Conservation (phyloP, 345 rosid species). For the Zanthoxylum bungeanum region DNA sequence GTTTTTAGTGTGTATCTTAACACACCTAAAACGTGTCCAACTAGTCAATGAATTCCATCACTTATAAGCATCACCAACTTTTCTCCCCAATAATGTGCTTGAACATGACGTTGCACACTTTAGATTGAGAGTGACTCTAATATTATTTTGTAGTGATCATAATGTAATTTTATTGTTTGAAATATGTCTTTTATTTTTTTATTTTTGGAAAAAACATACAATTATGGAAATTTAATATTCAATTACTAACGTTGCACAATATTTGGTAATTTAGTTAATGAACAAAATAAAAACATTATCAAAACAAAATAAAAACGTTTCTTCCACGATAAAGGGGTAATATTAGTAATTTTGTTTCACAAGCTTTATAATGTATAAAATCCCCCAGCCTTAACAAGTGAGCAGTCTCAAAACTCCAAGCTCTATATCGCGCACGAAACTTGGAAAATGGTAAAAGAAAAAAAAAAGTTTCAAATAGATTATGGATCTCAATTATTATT, state of each 20-base stretch:
- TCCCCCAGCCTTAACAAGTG: not conserved
- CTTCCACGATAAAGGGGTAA: no score
- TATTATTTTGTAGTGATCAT: no score
- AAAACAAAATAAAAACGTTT: not conserved
- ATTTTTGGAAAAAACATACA: no score
- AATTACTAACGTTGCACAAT: not conserved
- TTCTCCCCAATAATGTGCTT: no score
- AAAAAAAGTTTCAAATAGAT: not conserved
- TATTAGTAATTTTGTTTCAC: not conserved
- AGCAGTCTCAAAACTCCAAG: not conserved
- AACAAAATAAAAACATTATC: not conserved
- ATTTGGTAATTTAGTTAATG: not conserved
- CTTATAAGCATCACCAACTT: no score
- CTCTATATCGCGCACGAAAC: not conserved
- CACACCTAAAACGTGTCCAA: no score
- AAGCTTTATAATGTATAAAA: not conserved
- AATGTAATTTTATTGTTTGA: no score
- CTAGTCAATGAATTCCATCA: no score
- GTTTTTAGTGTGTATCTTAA: no score
- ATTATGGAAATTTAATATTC: not conserved
- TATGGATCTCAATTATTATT: not conserved
- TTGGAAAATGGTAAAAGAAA: constrained; percentile 9
- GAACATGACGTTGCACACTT: no score
- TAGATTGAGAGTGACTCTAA: no score
- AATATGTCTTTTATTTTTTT: no score